Evolutionary conservation across 2,329 filamentous ascomycete genomes (phyloP).

Genomic region (Beauveria asiatica): DNA sequence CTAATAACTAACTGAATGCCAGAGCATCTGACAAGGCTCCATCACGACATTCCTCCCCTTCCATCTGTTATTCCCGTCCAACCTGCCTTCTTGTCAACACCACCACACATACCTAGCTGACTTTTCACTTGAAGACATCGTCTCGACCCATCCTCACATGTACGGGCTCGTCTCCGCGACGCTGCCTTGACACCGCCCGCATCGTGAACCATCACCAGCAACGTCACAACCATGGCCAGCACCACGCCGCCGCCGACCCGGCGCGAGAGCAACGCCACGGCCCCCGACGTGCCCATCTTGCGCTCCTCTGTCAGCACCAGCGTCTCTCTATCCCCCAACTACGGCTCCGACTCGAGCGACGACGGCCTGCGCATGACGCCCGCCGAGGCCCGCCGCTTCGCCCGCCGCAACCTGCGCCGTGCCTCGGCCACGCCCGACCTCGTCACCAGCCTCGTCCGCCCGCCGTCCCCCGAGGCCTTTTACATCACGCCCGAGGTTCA

Average conservation of each 20-base stretch:
- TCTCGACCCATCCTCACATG: not conserved
- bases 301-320: constrained; percentile 1
- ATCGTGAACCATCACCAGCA: constrained; percentile 23
- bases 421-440: constrained; percentile 30
- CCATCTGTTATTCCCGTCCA: not conserved
- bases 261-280: constrained; percentile 10
- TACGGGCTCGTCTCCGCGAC: not conserved
- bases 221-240: constrained; percentile 6
- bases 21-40: not conserved
- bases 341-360: constrained; percentile 28
- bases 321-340: constrained; percentile 8
- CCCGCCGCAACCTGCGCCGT: constrained; percentile 26
- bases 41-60: not conserved
- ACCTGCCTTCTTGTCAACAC: not conserved
- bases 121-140: not conserved
- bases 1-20: not conserved
- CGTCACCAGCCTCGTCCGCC: constrained; percentile 31
- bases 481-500: constrained; percentile 22
- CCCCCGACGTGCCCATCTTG: constrained; percentile 9
- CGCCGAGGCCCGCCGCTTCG: constrained; percentile 27
- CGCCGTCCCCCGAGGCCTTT: constrained; percentile 28
- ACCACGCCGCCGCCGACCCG: constrained; percentile 10
- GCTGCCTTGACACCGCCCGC: not conserved
- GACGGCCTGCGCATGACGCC: constrained; percentile 27
- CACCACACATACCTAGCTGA: not conserved